phyloP scores from a whole-genome alignment of 768 basidiomycete genomes.

The Kockovaella imperatae region DNA sequence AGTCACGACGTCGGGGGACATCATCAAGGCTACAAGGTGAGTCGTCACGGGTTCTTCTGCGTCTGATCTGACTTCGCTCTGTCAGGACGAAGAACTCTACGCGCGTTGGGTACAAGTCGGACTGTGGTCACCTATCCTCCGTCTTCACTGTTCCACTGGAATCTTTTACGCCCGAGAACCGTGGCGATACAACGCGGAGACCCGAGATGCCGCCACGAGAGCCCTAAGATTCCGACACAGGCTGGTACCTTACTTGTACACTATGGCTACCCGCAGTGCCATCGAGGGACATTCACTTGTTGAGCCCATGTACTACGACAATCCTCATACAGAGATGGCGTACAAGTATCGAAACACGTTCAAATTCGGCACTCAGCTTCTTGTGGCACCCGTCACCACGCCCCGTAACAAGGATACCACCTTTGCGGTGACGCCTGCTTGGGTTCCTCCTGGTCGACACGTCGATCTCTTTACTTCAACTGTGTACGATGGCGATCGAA shows the following conservation, averaged over 20 bases:
- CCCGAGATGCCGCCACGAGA: conserved; percentile 6
- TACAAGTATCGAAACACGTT: conserved; percentile 23
- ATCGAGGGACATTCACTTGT: conserved; percentile 8
- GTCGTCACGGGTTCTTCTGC: no score
- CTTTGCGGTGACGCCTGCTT: conserved; percentile 8
- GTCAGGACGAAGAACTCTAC: conserved; percentile 23
- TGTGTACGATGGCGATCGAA: conserved; percentile 25
- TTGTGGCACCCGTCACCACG: conserved; percentile 15
- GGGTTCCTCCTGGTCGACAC: conserved; percentile 20
- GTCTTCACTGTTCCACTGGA: conserved; percentile 24
- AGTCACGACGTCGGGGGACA: conserved; percentile 26
- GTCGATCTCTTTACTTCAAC: conserved; percentile 20
- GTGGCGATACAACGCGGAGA: conserved; percentile 13
- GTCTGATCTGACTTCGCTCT: no score
- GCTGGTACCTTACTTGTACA: conserved; percentile 23
- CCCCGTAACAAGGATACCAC: conserved; percentile 8
- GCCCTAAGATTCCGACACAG: conserved; percentile 17
- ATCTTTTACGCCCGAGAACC: conserved; percentile 30
- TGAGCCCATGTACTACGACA: conserved; percentile 25
- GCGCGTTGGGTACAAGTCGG: conserved; percentile 26
- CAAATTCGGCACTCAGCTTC: conserved; percentile 19
- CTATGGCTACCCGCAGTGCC: conserved; percentile 5
- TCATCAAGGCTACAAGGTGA: conserved; percentile 8
- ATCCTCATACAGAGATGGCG: conserved; percentile 9
- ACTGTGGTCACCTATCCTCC: conserved; percentile 25